These are phyloP conservation scores for Colletotrichum liaoningense DNA, from an alignment of 2,329 filamentous ascomycete species.

Conservation along the genomic window DNA sequence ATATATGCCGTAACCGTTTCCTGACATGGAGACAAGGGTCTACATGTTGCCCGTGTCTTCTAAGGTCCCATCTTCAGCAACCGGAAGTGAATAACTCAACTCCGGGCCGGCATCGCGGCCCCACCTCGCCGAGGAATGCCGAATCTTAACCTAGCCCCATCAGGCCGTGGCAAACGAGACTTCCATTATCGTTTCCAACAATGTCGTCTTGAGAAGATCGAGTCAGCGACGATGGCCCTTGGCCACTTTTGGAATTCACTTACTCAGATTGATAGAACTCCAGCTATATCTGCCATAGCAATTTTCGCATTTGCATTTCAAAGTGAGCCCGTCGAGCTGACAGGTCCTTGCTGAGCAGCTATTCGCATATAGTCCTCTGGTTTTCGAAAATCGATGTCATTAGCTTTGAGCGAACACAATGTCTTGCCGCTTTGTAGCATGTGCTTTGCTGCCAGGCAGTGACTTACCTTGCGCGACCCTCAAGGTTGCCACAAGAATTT, in stretches of 20 bases:
- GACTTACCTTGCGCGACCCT: not conserved
- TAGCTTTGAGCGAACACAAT: not conserved
- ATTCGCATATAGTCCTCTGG: not conserved
- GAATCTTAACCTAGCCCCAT: not conserved
- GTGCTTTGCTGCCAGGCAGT: not conserved
- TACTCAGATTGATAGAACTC: not conserved
- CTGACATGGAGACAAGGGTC: no score
- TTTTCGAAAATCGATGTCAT: fast-evolving
- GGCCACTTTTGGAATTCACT: not conserved
- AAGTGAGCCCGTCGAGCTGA: not conserved
- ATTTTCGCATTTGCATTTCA: not conserved
- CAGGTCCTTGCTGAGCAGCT: not conserved
- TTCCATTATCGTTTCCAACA: not conserved
- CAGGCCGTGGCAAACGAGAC: not conserved
- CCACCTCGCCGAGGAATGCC: not conserved
- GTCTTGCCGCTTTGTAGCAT: not conserved
- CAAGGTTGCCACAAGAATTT: not conserved
- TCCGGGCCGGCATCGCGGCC: no score
- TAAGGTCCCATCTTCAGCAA: no score
- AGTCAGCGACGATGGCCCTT: not conserved
- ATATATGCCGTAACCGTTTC: no score
- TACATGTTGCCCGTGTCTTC: no score
- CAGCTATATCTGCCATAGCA: not conserved
- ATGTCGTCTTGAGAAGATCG: not conserved
- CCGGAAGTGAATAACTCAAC: no score